Percentiles rank a stretch among this genome's conserved stretches.
phyloP scores from a whole-genome alignment of 192 early-diverging fungal species.

The Cetraspora pellucida region DNA sequence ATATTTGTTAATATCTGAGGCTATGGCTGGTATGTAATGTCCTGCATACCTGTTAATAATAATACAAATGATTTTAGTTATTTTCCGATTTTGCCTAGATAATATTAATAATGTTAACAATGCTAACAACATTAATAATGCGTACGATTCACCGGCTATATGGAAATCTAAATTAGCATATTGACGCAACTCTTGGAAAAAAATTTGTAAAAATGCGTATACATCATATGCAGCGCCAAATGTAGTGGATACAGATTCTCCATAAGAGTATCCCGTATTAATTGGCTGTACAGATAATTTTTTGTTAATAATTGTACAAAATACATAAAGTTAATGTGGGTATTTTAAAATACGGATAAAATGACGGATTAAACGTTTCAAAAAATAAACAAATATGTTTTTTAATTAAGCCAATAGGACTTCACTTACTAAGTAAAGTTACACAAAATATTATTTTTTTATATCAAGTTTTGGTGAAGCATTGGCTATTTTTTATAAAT shows the following conservation, averaged over 20 bases:
- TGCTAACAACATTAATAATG: slow-evolving; percentile 24
- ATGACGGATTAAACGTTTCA: background rate
- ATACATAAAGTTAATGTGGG: too few species aligned
- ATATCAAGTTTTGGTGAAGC: too few species aligned
- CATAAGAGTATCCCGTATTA: slow-evolving; percentile 91
- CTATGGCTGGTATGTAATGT: slow-evolving; percentile 94
- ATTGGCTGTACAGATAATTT: slow-evolving; percentile 58
- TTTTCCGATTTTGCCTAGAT: too few species aligned
- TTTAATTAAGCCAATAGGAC: too few species aligned
- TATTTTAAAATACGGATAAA: too few species aligned
- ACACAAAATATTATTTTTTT: too few species aligned
- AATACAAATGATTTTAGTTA: background rate
- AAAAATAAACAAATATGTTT: background rate
- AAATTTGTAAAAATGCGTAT: slow-evolving; percentile 91
- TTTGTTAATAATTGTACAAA: slow-evolving; percentile 19
- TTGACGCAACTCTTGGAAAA: slow-evolving; percentile 84
- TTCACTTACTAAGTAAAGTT: too few species aligned
- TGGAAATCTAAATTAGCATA: slow-evolving; percentile 81
- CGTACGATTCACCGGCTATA: slow-evolving; percentile 78
- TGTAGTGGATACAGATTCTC: slow-evolving; percentile 71
- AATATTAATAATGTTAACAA: slow-evolving; percentile 18
- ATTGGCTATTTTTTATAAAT: too few species aligned
- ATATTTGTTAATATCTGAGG: slow-evolving; percentile 72
- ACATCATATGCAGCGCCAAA: slow-evolving; percentile 81
- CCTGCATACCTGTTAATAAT: slow-evolving; percentile 65